Percentiles rank a stretch among this genome's conserved stretches.
Evolutionary conservation across 2,329 filamentous ascomycete species (phyloP).

Genomic region (Microdochium paspali): DNA sequence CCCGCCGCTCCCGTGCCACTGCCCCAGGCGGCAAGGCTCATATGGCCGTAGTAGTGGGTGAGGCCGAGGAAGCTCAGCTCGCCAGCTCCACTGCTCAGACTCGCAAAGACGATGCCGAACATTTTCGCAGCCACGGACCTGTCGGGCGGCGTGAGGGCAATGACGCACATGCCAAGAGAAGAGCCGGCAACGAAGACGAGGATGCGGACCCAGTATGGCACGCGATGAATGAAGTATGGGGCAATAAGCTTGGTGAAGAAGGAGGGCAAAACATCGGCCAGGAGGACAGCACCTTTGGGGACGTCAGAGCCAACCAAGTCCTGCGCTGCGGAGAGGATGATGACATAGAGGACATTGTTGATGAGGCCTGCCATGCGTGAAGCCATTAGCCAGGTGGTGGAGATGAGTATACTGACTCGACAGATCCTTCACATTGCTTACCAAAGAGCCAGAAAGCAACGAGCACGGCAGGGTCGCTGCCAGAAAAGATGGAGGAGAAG

Average conservation of each 20-base stretch:
- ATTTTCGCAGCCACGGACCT: slow-evolving; percentile 66
- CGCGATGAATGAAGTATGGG: slow-evolving; percentile 85
- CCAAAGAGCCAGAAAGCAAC: slow-evolving; percentile 91
- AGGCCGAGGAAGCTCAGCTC: slow-evolving; percentile 86
- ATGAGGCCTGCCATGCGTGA: slow-evolving; percentile 56
- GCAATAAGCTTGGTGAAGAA: slow-evolving; percentile 82
- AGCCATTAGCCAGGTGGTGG: background rate
- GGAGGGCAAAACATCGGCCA: slow-evolving; percentile 85
- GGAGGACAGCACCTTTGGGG: slow-evolving; percentile 85
- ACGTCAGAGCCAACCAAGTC: slow-evolving; percentile 82
- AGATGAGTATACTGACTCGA: background rate
- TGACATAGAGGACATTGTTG: slow-evolving; percentile 96
- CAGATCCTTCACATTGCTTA: slow-evolving; percentile 27
- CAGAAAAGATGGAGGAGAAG: slow-evolving; percentile 51
- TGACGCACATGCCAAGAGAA: slow-evolving; percentile 76
- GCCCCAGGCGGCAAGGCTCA: slow-evolving; percentile 84
- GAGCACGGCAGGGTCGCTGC: slow-evolving; percentile 62
- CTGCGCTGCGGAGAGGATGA: slow-evolving; percentile 89
- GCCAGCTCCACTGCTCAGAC: slow-evolving; percentile 75
- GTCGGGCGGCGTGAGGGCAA: slow-evolving; percentile 66
- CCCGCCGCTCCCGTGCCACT: slow-evolving; percentile 88
- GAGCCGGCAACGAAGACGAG: slow-evolving; percentile 67
- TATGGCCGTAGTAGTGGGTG: slow-evolving; percentile 86
- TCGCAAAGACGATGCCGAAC: slow-evolving; percentile 74
- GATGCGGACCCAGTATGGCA: slow-evolving; percentile 73